Base-by-base conservation (phyloP, 2,329 filamentous ascomycete species). In the Pseudocercospora pini-densiflorae region DNA sequence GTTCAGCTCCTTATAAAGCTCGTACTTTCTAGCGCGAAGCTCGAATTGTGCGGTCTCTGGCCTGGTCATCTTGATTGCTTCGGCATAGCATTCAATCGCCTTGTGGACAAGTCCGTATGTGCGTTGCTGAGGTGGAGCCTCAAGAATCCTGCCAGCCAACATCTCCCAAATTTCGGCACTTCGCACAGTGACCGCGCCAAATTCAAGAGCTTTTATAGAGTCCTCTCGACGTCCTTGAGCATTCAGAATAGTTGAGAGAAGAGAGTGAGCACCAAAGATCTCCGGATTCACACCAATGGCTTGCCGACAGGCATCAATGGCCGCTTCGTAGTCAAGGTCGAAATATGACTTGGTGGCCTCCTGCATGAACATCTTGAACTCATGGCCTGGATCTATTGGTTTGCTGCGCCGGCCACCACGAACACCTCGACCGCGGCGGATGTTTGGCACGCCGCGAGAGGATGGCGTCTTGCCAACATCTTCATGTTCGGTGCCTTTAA, bases 271-370 rank as follows among this genome's bases (percentile, higher is more conserved):
- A 29, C 83, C 81, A 74, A 87, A 89, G 70, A 89, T 86, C 74
- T 89, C 87, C 0, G 88, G 87, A 70, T 90, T 89, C 31, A 81
- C 77, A 47, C 83, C 79, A 33, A 88, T 83, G 8, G 86, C 86
- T 66, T 81, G 60, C 76, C 81, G 59, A 78, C 84, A 72, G 75
- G 78, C 61, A 80, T 85, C 83, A 40, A 88, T 80, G 5, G 90
- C 89, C 47, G 84, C 81, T 5, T 87, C 83, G 68, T 89, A 88
- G 21, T 89, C 83, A 27, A 85, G 83, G 9, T 85, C 82, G 65
- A 92, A 83, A 74, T 89, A 93, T 4, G 88, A 87, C 66, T 89
- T 84, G 65, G 89, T 91, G 2, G 92, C 91, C 73, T 86, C 83
- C 55, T 86, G 85, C 58, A 93, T 83, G 49, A 89, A 83, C 47